These are phyloP conservation scores for Patellaria atrata DNA, from an alignment of 495 filamentous ascomycete genomes.

Conservation along the genomic window DNA sequence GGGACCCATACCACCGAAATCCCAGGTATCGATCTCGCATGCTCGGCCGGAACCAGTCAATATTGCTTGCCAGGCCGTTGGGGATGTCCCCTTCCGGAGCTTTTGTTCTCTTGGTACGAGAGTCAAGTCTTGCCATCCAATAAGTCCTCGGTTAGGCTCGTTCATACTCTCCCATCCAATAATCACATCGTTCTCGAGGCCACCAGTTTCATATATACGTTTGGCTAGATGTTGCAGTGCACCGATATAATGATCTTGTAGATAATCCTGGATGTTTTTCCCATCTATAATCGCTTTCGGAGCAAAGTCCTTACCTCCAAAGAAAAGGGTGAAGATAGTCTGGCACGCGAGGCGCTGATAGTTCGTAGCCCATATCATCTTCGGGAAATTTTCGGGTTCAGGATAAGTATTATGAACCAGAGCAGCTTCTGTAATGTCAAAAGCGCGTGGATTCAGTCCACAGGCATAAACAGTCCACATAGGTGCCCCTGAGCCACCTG, in stretches of 20 bases:
- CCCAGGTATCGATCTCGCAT: slow-evolving; percentile 81
- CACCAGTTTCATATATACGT: slow-evolving; percentile 80
- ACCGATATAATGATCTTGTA: slow-evolving; percentile 73
- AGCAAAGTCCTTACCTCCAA: slow-evolving; percentile 82
- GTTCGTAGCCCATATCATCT: slow-evolving; percentile 99
- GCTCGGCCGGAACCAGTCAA: slow-evolving; percentile 78
- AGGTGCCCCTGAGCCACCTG: slow-evolving; percentile 86
- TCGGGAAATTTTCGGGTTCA: slow-evolving; percentile 76
- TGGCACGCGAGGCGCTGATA: slow-evolving; percentile 78
- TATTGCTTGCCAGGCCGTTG: slow-evolving; percentile 90
- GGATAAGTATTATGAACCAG: slow-evolving; percentile 90
- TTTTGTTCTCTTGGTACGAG: slow-evolving; percentile 77
- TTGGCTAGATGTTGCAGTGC: slow-evolving; percentile 69
- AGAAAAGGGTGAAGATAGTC: slow-evolving; percentile 90
- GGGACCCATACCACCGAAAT: slow-evolving; percentile 82
- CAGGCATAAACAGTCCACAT: slow-evolving; percentile 97
- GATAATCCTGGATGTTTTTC: slow-evolving; percentile 88
- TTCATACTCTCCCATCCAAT: slow-evolving; percentile 95
- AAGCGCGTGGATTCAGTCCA: slow-evolving; percentile 71
- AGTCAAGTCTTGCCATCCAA: slow-evolving; percentile 74
- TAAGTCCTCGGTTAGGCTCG: slow-evolving; percentile 80
- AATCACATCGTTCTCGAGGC: slow-evolving; percentile 71
- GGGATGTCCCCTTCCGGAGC: slow-evolving; percentile 81
- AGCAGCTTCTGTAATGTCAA: slow-evolving; percentile 78
- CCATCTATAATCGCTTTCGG: slow-evolving; percentile 93